These are phyloP conservation scores for Calycina marina DNA, from an alignment of 2,329 filamentous ascomycete genomes.

Conservation along the genomic window DNA sequence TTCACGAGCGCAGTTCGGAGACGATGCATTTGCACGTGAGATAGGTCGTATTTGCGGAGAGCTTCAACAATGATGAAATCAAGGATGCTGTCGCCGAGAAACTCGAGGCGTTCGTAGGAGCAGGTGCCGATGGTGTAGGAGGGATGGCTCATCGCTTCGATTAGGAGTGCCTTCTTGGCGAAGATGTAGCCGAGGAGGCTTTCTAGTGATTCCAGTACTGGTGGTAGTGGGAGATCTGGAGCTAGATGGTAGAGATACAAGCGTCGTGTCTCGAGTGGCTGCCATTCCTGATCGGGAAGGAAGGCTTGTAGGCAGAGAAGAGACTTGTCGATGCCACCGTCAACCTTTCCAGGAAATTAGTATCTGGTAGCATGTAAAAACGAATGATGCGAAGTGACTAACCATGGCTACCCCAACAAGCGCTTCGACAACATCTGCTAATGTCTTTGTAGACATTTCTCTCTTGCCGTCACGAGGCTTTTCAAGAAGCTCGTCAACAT, in stretches of 20 bases:
- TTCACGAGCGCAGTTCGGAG: conserved; percentile 68
- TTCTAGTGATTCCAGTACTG: conserved; percentile 37
- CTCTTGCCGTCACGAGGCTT: conserved; percentile 8
- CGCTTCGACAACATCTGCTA: conserved; percentile 81
- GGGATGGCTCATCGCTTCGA: conserved; percentile 70
- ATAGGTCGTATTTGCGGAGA: conserved; percentile 32
- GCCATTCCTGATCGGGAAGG: conserved; percentile 44
- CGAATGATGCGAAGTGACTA: no score
- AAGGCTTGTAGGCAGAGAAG: conserved; percentile 51
- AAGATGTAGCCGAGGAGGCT: conserved; percentile 59
- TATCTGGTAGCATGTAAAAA: no score
- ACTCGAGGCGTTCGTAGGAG: conserved; percentile 64
- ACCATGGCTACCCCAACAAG: conserved; percentile 64
- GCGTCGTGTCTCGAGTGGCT: conserved; percentile 28
- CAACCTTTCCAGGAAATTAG: no score
- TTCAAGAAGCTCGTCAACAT: conserved; percentile 31
- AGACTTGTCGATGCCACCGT: conserved; percentile 52
- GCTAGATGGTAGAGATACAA: conserved; percentile 30
- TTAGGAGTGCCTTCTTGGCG: conserved; percentile 47
- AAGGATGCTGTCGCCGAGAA: conserved; percentile 73
- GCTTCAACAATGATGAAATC: conserved; percentile 58
- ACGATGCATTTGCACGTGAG: conserved; percentile 55
- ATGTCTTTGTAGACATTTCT: conserved; percentile 55
- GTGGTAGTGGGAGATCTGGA: conserved; percentile 24
- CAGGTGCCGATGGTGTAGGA: conserved; percentile 37